Base-by-base conservation (phyloP, 768 basidiomycete species). In the Phlebiopsis flavidoalba region DNA sequence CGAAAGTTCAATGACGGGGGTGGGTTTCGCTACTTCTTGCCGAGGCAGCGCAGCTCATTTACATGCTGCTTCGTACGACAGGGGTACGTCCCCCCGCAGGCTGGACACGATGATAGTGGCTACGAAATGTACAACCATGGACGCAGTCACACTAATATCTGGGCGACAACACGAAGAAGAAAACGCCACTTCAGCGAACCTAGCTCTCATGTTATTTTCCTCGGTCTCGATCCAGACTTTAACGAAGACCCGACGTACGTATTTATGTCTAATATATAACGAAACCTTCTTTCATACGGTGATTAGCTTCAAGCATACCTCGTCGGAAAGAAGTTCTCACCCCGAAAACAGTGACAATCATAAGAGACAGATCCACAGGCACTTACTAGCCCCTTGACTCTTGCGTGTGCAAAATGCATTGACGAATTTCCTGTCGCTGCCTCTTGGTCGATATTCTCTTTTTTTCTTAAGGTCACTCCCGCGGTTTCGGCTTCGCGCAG, bases 401-500 rank as follows among this genome's bases (percentile, higher is more conserved):
- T 76, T 77, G 75, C 75, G 76, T 62, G 76, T 79, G 77, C 83
- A 78, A 63, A 67, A 62, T 79, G 77, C 85, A 88, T 91, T 93
- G 78, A 91, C 88, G 74, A 86, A 77, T 69, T 74, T 70, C 69
- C 81, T 48, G 50, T 57, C 60, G 58, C 50, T 50, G n/a, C 26
- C 46, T 33, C 51, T 59, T 48, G 37, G 50, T n/a, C 46, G 63
- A 85, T 85, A 77, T 31, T 31, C 79, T 82, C 84, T 84, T 77
- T 6, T 35, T 36, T 84, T 77, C 75, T 87, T 47, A 50, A 94
- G 93, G 93, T 86, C 76, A 82, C 63, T 95, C 95, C 58, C 96
- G 96, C 76, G 91, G 93, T 70, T 98, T 98, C 72, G 97, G 95
- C 60, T 99, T 99, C 74, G 95, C 93, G 68, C 91, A 94, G 75